phyloP scores from a whole-genome alignment of 2,329 filamentous ascomycete species.

The Emergomyces pasteurianus region DNA sequence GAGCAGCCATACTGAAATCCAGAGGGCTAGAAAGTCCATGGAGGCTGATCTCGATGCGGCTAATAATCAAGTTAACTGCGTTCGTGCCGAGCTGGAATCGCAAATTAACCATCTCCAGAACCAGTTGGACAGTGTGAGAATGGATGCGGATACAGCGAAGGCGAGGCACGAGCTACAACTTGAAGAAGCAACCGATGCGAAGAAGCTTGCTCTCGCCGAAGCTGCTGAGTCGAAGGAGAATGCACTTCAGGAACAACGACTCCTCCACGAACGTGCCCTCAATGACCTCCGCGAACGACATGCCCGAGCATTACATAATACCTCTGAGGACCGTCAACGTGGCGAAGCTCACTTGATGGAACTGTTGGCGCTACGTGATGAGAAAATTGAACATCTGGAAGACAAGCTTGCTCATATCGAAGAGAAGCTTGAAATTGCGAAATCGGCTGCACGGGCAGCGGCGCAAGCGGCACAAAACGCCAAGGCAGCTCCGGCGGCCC shows the following conservation, averaged over 20 bases:
- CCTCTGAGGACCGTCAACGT: slow-evolving; percentile 69
- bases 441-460: slow-evolving; percentile 73
- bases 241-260: slow-evolving; percentile 45
- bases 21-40: slow-evolving; percentile 65
- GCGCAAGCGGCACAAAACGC: slow-evolving; percentile 55
- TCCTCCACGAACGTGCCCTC: slow-evolving; percentile 58
- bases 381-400: slow-evolving; percentile 74
- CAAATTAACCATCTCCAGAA: slow-evolving; percentile 60
- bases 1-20: slow-evolving; percentile 64
- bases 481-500: slow-evolving; percentile 22
- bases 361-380: slow-evolving; percentile 66
- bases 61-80: slow-evolving; percentile 61
- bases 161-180: slow-evolving; percentile 73
- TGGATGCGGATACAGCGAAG: slow-evolving; percentile 70
- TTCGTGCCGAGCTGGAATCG: slow-evolving; percentile 68
- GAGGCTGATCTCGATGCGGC: slow-evolving; percentile 72
- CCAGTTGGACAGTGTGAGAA: slow-evolving; percentile 63
- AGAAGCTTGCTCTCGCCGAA: slow-evolving; percentile 47
- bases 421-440: slow-evolving; percentile 82
- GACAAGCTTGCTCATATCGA: slow-evolving; percentile 76
- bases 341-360: slow-evolving; percentile 70
- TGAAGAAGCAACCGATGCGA: slow-evolving; percentile 64
- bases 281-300: slow-evolving; percentile 68
- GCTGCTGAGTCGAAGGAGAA: slow-evolving; percentile 41
- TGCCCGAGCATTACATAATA: slow-evolving; percentile 59